phyloP scores from a whole-genome alignment of 768 basidiomycete species.

The Termitomyces sp. region DNA sequence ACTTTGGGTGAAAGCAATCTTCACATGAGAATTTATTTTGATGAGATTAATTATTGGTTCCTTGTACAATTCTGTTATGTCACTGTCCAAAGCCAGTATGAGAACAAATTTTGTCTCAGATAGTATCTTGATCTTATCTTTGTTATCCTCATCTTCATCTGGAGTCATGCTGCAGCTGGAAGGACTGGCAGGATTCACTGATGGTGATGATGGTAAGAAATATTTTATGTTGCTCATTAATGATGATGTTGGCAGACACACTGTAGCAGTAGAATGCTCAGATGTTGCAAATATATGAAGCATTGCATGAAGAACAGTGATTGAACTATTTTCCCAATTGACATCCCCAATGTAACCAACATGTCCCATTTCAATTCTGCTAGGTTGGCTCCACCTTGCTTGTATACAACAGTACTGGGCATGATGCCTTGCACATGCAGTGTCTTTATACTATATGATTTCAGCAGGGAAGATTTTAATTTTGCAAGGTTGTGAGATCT shows the following conservation, averaged over 20 bases:
- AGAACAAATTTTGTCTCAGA: conserved; percentile 19
- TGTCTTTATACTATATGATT: conserved; percentile 37
- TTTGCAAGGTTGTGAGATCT: conserved; percentile 20
- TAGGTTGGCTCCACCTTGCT: conserved; percentile 10
- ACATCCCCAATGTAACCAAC: conserved; percentile 34
- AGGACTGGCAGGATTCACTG: background rate
- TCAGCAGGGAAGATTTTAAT: conserved; percentile 19
- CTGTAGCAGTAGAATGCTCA: background rate
- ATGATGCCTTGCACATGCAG: conserved; percentile 24
- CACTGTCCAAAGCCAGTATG: conserved; percentile 23
- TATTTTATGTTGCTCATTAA: background rate
- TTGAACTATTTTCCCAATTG: conserved; percentile 23
- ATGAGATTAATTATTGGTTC: conserved; percentile 23
- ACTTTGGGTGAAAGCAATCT: conserved; percentile 9
- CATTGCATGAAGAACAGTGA: conserved; percentile 27
- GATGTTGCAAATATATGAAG: conserved; percentile 12
- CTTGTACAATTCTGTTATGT: conserved; percentile 17
- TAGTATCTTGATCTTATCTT: background rate
- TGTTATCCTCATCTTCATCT: background rate
- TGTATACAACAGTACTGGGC: conserved; percentile 25
- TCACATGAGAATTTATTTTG: conserved; percentile 16
- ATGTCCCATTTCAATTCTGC: conserved; percentile 26
- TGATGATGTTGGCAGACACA: background rate
- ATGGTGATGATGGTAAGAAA: background rate
- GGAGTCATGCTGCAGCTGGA: background rate